Evolutionary conservation across 352 stramenopile genomes (phyloP).

Genomic region (Chrysophaeum taylorii): DNA sequence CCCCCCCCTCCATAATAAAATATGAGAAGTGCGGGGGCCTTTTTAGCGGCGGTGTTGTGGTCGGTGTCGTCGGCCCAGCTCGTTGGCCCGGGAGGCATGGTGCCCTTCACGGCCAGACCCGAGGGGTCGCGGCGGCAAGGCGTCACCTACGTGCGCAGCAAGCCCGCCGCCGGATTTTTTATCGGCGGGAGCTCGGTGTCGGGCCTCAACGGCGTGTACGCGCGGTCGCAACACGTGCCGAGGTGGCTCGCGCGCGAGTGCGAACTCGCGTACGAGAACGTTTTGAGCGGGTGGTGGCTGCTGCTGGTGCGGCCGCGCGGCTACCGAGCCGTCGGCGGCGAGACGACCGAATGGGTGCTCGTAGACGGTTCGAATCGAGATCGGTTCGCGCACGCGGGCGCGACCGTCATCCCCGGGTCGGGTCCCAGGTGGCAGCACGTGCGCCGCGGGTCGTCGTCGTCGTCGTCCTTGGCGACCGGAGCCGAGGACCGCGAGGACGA

Average conservation of each 20-base stretch:
- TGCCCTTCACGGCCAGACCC: neutral
- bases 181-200: neutral
- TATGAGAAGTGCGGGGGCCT: no score
- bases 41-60: no score
- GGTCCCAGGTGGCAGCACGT: neutral
- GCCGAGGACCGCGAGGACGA: neutral
- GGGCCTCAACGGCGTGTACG: constrained; percentile 4
- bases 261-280: neutral
- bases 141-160: neutral
- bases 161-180: neutral
- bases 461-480: neutral
- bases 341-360: neutral
- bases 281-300: neutral
- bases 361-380: neutral
- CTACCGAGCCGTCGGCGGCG: neutral
- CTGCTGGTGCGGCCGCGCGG: neutral
- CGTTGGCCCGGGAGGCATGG: neutral
- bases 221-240: no score
- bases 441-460: neutral
- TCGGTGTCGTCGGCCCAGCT: no score
- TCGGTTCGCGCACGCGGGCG: neutral
- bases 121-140: neutral
- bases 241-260: neutral
- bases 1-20: no score
- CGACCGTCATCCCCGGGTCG: neutral